Base-by-base conservation (phyloP, 1,139 yeast species). In the Candida anutae region DNA sequence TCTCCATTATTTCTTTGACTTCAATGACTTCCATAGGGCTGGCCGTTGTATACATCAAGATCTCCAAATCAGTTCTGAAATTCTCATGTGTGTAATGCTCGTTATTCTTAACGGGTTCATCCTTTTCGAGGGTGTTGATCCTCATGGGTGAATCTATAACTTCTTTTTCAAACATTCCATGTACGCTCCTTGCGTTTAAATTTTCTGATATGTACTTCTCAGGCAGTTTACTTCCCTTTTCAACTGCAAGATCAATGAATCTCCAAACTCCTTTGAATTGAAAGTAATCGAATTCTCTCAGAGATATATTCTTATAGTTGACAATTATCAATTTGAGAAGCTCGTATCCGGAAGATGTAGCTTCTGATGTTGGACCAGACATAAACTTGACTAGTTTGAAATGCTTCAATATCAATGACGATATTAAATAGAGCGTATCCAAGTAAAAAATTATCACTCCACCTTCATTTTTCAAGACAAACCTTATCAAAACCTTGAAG, bases 371-470 rank as follows among this genome's bases (percentile, higher is more conserved):
- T 23, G 34, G 48, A 4, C 58, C 41, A 6, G 42, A 52, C 28
- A 62, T 50, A 19, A 53, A 51, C 34, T 58, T 60, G 15, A 63
- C 55, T 17, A 65, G 46, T 25, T 57, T 53, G 35, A 55, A 61
- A 35, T 66, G 69, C 23, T 46, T 49, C 21, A 61, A 43, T 5
- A 60, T 45, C 20, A 66, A 40, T 22, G 49, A 46, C 4, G 66
- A 36, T 11, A 64, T 47, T 26, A 62, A 46, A 33, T 62, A 58
- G 6, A 67, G 43, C 2, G 68, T 48, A 33, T 66, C 72, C 43
- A 62, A 40, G 37, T 64, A 65, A 27, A 52, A 51, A 9, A 64
- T 62, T 15, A 64, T 53, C 29, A 64, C 52, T 20, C 61, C 62
- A 8, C 63, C 60, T 28, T 64, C 69, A 41, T 67, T 66, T 26